A percentile compares a stretch with the other conserved stretches of the same genome.
These are phyloP conservation scores for Astrocystis sublimbata DNA, from an alignment of 495 filamentous ascomycete genomes.

Conservation along the genomic window DNA sequence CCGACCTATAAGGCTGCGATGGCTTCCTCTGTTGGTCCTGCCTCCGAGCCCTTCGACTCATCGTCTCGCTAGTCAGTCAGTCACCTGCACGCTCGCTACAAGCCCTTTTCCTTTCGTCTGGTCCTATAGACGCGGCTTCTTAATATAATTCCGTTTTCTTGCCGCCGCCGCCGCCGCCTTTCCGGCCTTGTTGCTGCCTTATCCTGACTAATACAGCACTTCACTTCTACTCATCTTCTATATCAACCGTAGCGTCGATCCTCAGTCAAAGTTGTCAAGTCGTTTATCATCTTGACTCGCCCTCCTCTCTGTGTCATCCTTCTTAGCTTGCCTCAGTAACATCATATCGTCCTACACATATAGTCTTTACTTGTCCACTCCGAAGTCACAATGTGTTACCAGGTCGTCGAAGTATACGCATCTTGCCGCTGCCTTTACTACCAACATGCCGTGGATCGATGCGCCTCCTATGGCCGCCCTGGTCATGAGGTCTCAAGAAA, in stretches of 20 bases:
- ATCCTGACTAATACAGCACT: constrained; percentile 13
- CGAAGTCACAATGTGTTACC: constrained; percentile 63
- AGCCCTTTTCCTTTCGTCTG: constrained; percentile 32
- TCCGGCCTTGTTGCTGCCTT: constrained; percentile 19
- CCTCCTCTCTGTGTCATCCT: constrained; percentile 3
- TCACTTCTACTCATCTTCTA: constrained; percentile 3
- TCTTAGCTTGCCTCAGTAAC: constrained; percentile 22
- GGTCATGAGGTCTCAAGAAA: constrained; percentile 73
- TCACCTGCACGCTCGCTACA: constrained; percentile 30
- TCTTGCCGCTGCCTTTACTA: constrained; percentile 82
- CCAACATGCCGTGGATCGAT: constrained; percentile 75
- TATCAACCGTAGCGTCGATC: constrained; percentile 20
- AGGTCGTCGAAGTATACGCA: constrained; percentile 73
- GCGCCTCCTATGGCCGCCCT: constrained; percentile 65
- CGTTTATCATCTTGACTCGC: background rate
- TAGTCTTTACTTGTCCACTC: constrained; percentile 10
- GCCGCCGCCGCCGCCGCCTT: constrained; percentile 5
- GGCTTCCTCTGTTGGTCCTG: constrained; percentile 30
- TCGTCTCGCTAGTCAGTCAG: constrained; percentile 38
- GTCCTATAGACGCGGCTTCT: constrained; percentile 25
- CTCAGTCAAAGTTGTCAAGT: constrained; percentile 9
- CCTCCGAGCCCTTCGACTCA: constrained; percentile 35
- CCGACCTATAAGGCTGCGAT: constrained; percentile 43
- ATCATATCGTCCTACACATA: constrained; percentile 23
- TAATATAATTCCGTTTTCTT: constrained; percentile 30